phyloP scores from a whole-genome alignment of 2,329 filamentous ascomycete genomes.

The Piedraia hortae region DNA sequence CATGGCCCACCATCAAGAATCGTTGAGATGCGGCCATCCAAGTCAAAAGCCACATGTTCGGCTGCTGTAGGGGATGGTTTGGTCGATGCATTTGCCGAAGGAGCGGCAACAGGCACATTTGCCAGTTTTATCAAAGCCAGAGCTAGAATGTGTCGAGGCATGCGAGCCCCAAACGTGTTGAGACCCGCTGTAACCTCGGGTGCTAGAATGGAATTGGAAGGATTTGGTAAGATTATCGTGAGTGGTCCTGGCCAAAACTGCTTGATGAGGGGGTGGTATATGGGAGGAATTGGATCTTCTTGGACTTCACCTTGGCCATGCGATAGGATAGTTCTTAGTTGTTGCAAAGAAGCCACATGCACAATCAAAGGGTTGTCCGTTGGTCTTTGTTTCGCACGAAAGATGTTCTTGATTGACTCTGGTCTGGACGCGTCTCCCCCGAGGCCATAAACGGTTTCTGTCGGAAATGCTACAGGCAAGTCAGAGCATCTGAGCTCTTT shows the following conservation, averaged over 20 bases:
- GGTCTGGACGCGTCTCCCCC: conserved; percentile 86
- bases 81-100: conserved; percentile 83
- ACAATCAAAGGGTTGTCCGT: conserved; percentile 90
- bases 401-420: conserved; percentile 68
- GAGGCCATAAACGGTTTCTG: conserved; percentile 89
- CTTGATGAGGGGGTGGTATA: conserved; percentile 53
- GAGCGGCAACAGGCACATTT: conserved; percentile 58
- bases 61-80: conserved; percentile 79
- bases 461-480: conserved; percentile 77
- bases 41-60: conserved; percentile 64
- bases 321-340: conserved; percentile 37
- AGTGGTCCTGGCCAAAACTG: conserved; percentile 86
- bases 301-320: conserved; percentile 11
- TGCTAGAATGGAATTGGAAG: conserved; percentile 40
- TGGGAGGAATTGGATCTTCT: conserved; percentile 29
- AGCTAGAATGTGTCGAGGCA: conserved; percentile 67
- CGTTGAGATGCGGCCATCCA: conserved; percentile 53
- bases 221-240: conserved; percentile 66
- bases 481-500: conserved; percentile 34
- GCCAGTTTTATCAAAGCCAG: conserved; percentile 60
- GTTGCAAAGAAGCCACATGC: conserved; percentile 56
- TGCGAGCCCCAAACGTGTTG: conserved; percentile 61
- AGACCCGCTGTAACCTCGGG: conserved; percentile 80
- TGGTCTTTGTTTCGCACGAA: conserved; percentile 65
- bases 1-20: conserved; percentile 78